A percentile compares a stretch with the other conserved stretches of the same genome.
phyloP scores from a whole-genome alignment of 441 rosid species.

The Metrosideros polymorpha region DNA sequence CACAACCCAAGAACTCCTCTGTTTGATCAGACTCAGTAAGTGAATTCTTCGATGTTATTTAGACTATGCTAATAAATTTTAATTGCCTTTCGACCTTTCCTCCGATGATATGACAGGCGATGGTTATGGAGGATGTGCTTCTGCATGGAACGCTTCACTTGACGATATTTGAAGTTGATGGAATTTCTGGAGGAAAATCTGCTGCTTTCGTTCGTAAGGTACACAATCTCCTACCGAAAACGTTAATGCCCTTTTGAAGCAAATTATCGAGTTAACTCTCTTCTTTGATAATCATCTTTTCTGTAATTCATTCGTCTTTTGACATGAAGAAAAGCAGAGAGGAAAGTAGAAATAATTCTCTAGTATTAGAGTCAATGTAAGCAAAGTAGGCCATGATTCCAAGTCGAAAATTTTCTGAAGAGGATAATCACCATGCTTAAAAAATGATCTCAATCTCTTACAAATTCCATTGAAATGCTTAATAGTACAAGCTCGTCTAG shows the following conservation, averaged over 20 bases:
- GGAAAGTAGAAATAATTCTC: neutral
- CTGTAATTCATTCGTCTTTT: neutral
- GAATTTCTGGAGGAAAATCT: conserved; percentile 1
- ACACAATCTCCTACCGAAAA: neutral
- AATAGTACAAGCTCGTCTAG: neutral
- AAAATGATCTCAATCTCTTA: neutral
- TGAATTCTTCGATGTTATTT: neutral
- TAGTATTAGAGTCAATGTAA: neutral
- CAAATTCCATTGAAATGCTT: neutral
- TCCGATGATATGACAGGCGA: neutral
- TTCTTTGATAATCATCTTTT: neutral
- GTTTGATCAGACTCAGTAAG: neutral
- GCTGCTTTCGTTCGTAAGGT: conserved; percentile 19
- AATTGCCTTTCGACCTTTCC: neutral
- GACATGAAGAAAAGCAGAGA: neutral
- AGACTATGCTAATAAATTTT: neutral
- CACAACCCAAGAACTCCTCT: neutral
- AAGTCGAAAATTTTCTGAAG: neutral
- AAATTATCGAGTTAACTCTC: neutral
- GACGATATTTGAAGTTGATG: conserved; percentile 14
- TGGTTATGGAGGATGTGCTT: conserved; percentile 4
- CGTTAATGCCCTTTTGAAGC: neutral
- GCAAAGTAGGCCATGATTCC: neutral
- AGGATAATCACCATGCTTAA: neutral
- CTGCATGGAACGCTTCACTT: conserved; percentile 28